phyloP scores from a whole-genome alignment of 2,329 filamentous ascomycete genomes.

The Exophiala mesophila region DNA sequence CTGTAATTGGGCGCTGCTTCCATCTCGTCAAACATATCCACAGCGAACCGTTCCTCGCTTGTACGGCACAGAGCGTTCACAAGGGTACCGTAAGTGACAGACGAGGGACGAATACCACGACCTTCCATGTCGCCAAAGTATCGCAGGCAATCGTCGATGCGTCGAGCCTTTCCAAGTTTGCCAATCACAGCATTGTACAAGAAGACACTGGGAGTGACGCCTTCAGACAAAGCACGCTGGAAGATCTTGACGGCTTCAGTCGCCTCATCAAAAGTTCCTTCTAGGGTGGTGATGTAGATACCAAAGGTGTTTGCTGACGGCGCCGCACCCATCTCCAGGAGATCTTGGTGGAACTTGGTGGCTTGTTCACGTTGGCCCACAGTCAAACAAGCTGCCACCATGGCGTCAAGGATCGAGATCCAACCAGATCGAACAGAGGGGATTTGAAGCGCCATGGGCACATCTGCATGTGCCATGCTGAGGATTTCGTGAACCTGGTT shows the following conservation, averaged over 20 bases:
- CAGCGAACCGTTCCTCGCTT: slow-evolving; percentile 94
- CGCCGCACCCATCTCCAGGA: slow-evolving; percentile 82
- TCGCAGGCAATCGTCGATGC: slow-evolving; percentile 95
- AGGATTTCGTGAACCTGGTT: slow-evolving; percentile 81
- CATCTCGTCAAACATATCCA: slow-evolving; percentile 99
- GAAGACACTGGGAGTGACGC: slow-evolving; percentile 93
- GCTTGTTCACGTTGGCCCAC: slow-evolving; percentile 75
- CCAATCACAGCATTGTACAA: slow-evolving; percentile 97
- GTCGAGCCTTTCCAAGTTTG: slow-evolving; percentile 94
- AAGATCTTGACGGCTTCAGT: slow-evolving; percentile 97
- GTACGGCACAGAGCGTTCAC: slow-evolving; percentile 97
- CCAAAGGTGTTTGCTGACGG: slow-evolving; percentile 97
- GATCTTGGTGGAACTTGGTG: slow-evolving; percentile 82
- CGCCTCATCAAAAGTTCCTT: slow-evolving; percentile 96
- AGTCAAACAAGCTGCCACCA: slow-evolving; percentile 87
- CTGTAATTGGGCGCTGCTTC: slow-evolving; percentile 99
- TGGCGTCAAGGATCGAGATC: slow-evolving; percentile 92
- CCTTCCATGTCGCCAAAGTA: slow-evolving; percentile 98
- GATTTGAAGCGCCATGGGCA: slow-evolving; percentile 79
- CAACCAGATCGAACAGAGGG: slow-evolving; percentile 87
- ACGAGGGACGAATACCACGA: slow-evolving; percentile 88
- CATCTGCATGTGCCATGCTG: slow-evolving; percentile 80
- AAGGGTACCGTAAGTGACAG: slow-evolving; percentile 95
- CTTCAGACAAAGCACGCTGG: slow-evolving; percentile 84
- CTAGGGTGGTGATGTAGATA: slow-evolving; percentile 97